Conservation (phyloP, 768 basidiomycete genomes). For the Suillus tomentosus region DNA sequence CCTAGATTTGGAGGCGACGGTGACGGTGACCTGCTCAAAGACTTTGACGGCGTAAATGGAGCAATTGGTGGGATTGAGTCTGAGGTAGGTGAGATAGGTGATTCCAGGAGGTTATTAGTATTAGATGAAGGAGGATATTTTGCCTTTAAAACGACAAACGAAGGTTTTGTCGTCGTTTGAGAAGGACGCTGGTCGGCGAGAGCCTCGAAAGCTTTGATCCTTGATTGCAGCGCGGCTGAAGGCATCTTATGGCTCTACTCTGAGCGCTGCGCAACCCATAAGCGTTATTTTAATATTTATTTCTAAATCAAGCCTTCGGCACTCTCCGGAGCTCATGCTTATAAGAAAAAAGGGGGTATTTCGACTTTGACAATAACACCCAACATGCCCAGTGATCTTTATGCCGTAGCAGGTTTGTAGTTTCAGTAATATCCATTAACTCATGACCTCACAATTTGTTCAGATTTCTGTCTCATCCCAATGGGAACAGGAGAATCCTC, state of each 20-base stretch:
- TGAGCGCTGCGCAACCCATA: constrained; percentile 13
- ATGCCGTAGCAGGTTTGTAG: constrained; percentile 70
- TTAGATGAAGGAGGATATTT: constrained; percentile 9
- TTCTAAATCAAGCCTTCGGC: not conserved
- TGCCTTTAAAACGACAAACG: constrained; percentile 8
- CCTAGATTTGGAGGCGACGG: constrained; percentile 45
- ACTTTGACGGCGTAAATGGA: constrained; percentile 34
- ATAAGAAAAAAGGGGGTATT: constrained; percentile 8
- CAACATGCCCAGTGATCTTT: constrained; percentile 47
- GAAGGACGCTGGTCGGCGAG: constrained; percentile 32
- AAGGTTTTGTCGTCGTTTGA: constrained; percentile 20
- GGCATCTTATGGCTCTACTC: constrained; percentile 34
- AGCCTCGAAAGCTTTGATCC: constrained; percentile 68
- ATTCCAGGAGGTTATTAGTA: constrained; percentile 42
- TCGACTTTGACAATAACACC: constrained; percentile 17
- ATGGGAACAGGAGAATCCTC: constrained; percentile 78
- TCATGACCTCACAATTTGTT: constrained; percentile 8
- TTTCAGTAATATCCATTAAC: not conserved
- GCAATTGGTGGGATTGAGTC: constrained; percentile 43
- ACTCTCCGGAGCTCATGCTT: not conserved
- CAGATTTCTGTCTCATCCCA: constrained; percentile 89
- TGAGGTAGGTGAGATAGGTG: constrained; percentile 52
- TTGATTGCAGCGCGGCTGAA: constrained; percentile 52
- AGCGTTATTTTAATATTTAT: not conserved
- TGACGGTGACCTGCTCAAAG: constrained; percentile 35